Percentiles rank a stretch among this genome's conserved stretches.
These are phyloP conservation scores for Sabuloglossum arenarium DNA, from an alignment of 495 filamentous ascomycete genomes.

Conservation along the genomic window DNA sequence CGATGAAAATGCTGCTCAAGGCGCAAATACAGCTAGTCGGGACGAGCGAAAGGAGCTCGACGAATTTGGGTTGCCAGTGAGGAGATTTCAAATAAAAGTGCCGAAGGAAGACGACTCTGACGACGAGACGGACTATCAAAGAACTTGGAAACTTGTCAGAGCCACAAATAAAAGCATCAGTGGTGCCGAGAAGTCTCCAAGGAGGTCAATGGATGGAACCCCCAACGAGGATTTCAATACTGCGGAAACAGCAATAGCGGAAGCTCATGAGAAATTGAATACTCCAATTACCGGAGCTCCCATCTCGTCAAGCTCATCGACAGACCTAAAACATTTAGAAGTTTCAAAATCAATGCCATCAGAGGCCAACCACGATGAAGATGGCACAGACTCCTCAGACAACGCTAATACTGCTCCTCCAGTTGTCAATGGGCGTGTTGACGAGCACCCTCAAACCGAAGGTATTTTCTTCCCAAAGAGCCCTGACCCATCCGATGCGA, in stretches of 20 bases:
- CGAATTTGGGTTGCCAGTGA: conserved; percentile 34
- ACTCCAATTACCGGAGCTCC: neutral
- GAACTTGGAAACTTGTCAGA: neutral
- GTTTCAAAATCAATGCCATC: neutral
- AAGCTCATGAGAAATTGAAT: neutral
- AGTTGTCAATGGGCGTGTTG: neutral
- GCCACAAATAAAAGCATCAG: neutral
- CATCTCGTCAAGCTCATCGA: neutral
- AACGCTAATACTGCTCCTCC: neutral
- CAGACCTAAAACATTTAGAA: neutral
- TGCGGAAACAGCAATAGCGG: neutral
- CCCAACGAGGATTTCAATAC: neutral
- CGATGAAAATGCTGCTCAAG: neutral
- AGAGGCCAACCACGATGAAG: neutral
- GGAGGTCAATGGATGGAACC: neutral
- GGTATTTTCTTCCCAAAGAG: neutral
- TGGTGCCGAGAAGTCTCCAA: neutral
- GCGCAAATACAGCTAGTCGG: neutral
- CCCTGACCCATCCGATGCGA: neutral
- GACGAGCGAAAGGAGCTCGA: conserved; percentile 19
- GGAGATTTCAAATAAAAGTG: conserved; percentile 14
- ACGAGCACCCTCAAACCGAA: neutral
- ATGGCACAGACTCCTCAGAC: neutral
- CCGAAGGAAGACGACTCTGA: conserved; percentile 5
- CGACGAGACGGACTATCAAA: neutral